Conservation (phyloP, 192 early-diverging fungal genomes). For the Endogone sp. region DNA sequence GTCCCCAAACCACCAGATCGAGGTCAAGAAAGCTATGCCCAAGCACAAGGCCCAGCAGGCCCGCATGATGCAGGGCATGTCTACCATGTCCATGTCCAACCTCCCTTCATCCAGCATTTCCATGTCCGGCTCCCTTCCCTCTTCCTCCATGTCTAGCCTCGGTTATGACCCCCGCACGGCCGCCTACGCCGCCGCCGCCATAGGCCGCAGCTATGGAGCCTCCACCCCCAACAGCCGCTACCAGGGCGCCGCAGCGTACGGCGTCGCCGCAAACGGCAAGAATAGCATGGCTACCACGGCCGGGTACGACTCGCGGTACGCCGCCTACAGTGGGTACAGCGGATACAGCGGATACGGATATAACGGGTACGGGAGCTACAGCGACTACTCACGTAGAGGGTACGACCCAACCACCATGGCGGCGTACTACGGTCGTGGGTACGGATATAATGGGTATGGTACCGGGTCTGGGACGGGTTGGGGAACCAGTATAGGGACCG, state of each 20-base stretch:
- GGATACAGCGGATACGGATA: conserved; percentile 31
- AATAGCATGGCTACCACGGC: conserved; percentile 13
- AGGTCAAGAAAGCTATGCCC: conserved; percentile 70
- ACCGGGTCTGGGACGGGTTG: conserved; percentile 14
- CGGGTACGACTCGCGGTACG: conserved; percentile 20
- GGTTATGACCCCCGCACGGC: conserved; percentile 15
- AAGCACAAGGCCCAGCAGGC: conserved; percentile 45
- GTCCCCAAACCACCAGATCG: conserved; percentile 59
- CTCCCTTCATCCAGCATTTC: conserved; percentile 20
- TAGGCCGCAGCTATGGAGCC: conserved; percentile 4
- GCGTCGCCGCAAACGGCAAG: conserved; percentile 14
- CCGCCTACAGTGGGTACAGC: conserved; percentile 23
- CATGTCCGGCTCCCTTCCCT: conserved; percentile 17
- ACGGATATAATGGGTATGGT: conserved; percentile 10
- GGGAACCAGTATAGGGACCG: conserved; percentile 3
- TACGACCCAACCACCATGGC: conserved; percentile 12
- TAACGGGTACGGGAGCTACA: conserved; percentile 31
- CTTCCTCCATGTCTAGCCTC: conserved; percentile 12
- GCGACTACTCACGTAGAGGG: no score
- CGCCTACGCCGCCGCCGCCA: conserved; percentile 1
- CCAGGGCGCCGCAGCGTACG: conserved; percentile 18
- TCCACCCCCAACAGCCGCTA: conserved; percentile 21
- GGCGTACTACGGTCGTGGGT: conserved; percentile 28
- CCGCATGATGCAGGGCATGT: no score
- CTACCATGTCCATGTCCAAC: background rate